Conservation (phyloP, 495 filamentous ascomycete species). For the Xylaria palmicola region DNA sequence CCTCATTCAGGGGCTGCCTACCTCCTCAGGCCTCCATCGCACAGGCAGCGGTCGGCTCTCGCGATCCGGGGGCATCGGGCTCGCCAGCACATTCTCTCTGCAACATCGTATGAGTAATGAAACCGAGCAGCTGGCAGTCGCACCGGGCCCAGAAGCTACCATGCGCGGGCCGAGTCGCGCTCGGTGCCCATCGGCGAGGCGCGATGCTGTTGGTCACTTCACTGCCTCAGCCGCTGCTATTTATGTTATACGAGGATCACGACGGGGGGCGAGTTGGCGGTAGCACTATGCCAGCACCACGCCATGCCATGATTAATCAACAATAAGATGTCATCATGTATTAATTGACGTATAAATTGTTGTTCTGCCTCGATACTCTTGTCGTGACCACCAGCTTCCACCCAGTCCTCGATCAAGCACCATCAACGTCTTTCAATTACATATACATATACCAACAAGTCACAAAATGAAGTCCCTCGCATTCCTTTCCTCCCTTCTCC, state of each 20-base stretch:
- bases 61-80: no score
- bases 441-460: not conserved
- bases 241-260: not conserved
- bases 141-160: not conserved
- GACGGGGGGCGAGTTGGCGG: not conserved
- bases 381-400: not conserved
- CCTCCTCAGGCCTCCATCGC: not conserved
- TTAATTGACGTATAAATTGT: no score
- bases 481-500: conserved; percentile 22
- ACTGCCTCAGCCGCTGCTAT: not conserved
- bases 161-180: not conserved
- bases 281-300: not conserved
- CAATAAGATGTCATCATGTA: not conserved
- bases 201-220: not conserved
- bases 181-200: not conserved
- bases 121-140: not conserved
- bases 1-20: not conserved
- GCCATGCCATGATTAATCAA: not conserved
- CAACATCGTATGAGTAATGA: not conserved
- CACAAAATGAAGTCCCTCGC: conserved; percentile 28
- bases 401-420: not conserved
- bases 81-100: no score
- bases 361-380: not conserved
- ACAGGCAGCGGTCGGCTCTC: not conserved
- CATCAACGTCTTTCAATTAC: not conserved